Percentiles rank a stretch among this genome's conserved stretches.
Evolutionary conservation across 805 yeast genomes (phyloP).

Genomic region (Grigorovia yakushimaensis): DNA sequence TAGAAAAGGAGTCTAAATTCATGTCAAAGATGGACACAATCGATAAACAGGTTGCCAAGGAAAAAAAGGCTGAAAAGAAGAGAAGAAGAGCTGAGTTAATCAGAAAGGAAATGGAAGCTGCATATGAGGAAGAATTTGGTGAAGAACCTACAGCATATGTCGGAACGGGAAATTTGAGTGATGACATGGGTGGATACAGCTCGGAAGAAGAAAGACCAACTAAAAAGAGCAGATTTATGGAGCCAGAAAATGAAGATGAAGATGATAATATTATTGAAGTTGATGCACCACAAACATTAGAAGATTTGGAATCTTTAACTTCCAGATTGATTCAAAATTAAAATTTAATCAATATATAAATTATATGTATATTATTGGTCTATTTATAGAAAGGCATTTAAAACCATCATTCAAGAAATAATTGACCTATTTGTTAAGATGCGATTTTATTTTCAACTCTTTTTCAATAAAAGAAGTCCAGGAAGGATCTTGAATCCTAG

Average conservation of each 20-base stretch:
- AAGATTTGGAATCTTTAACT: conserved; percentile 87
- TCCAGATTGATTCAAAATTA: conserved; percentile 31
- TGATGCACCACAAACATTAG: conserved; percentile 83
- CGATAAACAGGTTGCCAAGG: conserved; percentile 70
- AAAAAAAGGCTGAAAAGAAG: conserved; percentile 79
- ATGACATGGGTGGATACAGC: conserved; percentile 33
- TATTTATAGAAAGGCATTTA: conserved; percentile 1
- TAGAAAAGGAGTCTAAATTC: conserved; percentile 51
- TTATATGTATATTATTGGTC: not conserved
- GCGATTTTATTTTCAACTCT: conserved; percentile 9
- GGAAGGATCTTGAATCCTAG: conserved; percentile 18
- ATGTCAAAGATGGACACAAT: conserved; percentile 66
- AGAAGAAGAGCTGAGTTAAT: conserved; percentile 77
- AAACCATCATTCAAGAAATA: not conserved
- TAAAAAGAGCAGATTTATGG: conserved; percentile 20
- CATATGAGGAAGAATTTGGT: conserved; percentile 16
- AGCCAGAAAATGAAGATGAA: conserved; percentile 19
- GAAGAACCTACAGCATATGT: conserved; percentile 25
- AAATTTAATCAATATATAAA: not conserved
- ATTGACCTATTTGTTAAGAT: not conserved
- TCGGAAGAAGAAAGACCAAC: conserved; percentile 12
- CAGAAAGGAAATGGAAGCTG: conserved; percentile 38
- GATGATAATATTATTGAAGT: conserved; percentile 49
- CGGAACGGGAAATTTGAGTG: conserved; percentile 29
- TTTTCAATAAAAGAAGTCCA: conserved; percentile 24